Evolutionary conservation across 805 yeast genomes (phyloP).

Genomic region (Barnettozyma sucrosica): DNA sequence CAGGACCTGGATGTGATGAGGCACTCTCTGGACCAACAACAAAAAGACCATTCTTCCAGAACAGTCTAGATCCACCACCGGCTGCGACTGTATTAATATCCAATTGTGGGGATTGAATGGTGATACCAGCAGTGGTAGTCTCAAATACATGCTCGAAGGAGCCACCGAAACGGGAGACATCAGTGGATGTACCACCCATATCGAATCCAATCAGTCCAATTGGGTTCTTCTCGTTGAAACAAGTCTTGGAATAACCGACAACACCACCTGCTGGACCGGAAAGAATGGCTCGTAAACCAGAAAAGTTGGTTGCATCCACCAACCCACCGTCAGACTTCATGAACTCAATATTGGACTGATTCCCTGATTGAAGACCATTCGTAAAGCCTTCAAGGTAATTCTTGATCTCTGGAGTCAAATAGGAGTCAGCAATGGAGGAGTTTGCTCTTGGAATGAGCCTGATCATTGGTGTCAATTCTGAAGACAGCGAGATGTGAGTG

Average conservation of each 20-base stretch:
- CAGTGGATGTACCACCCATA: conserved; percentile 91
- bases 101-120: conserved; percentile 78
- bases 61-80: conserved; percentile 71
- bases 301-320: conserved; percentile 74
- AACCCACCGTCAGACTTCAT: conserved; percentile 98
- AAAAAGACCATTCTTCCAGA: conserved; percentile 66
- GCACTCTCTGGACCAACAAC: conserved; percentile 87
- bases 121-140: conserved; percentile 77
- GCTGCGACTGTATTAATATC: conserved; percentile 82
- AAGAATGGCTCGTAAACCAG: conserved; percentile 82
- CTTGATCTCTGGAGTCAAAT: conserved; percentile 72
- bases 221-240: conserved; percentile 48
- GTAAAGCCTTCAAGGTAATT: conserved; percentile 58
- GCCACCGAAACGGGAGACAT: conserved; percentile 73
- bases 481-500: conserved; percentile 59
- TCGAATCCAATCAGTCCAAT: conserved; percentile 76
- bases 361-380: conserved; percentile 48
- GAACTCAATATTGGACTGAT: conserved; percentile 53
- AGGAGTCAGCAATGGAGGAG: conserved; percentile 77
- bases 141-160: conserved; percentile 74
- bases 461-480: conserved; percentile 72
- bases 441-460: conserved; percentile 70
- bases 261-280: conserved; percentile 99
- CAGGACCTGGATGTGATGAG: conserved; percentile 86
- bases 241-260: conserved; percentile 85